Conservation (phyloP, 2,329 filamentous ascomycete genomes). For the Arthrobotrys pseudoclavata region DNA sequence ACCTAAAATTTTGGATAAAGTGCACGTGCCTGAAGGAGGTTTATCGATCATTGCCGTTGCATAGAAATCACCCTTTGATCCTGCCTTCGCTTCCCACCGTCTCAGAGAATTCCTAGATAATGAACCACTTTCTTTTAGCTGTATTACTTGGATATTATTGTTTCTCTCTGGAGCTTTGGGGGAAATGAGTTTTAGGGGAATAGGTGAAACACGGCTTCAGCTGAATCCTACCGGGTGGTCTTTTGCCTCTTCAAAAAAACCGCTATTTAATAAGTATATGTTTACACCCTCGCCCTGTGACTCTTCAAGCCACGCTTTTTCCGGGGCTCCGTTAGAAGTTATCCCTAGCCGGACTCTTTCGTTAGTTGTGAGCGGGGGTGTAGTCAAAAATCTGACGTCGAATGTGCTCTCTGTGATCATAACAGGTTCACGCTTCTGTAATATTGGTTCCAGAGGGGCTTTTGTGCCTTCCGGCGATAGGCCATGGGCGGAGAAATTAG, state of each 20-base stretch:
- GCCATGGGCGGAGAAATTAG: no score
- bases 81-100: not conserved
- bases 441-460: not conserved
- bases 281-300: not conserved
- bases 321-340: not conserved
- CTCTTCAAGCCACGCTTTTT: not conserved
- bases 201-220: no score
- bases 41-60: not conserved
- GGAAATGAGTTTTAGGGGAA: no score
- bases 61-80: not conserved
- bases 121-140: no score
- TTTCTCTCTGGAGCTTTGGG: no score
- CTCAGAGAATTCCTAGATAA: not conserved
- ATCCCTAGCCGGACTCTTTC: not conserved
- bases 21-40: not conserved
- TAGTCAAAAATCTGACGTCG: not conserved
- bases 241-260: not conserved
- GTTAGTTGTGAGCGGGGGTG: not conserved
- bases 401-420: not conserved
- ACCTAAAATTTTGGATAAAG: not conserved
- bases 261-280: not conserved
- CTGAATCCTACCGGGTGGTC: not conserved
- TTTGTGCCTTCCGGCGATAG: no score
- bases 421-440: not conserved
- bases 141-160: no score